phyloP scores from a whole-genome alignment of 192 early-diverging fungal genomes.

The Coemansia sp. region DNA sequence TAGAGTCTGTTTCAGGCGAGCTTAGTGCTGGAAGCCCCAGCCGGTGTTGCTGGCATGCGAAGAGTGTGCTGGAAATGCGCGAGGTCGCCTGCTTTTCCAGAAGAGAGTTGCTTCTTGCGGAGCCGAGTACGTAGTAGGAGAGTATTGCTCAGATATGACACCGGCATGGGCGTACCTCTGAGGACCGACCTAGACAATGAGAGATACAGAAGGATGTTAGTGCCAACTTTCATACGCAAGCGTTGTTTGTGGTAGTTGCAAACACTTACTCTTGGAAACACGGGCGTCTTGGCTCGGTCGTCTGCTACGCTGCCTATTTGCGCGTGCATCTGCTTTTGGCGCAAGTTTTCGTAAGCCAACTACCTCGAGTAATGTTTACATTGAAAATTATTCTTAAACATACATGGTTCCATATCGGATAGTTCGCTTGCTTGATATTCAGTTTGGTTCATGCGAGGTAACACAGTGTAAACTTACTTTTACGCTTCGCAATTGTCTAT shows the following conservation, averaged over 20 bases:
- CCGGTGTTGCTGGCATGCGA: constrained; percentile 9
- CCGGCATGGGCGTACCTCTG: constrained; percentile 1
- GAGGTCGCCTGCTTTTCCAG: constrained; percentile 5
- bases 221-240: not conserved
- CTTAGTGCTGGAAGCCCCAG: constrained; percentile 11
- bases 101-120: not conserved
- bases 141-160: not conserved
- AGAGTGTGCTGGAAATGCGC: constrained; percentile 2
- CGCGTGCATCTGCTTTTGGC: constrained; percentile 21
- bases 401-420: too few species aligned
- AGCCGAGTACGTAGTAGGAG: constrained; percentile 3
- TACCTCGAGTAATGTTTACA: constrained; percentile 1
- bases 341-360: constrained; percentile 44
- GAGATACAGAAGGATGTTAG: not conserved
- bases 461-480: constrained; percentile 33
- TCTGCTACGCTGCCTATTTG: constrained; percentile 8
- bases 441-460: not conserved
- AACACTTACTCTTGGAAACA: constrained; percentile 16
- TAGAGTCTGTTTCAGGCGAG: not conserved
- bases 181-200: not conserved
- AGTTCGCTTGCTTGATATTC: not conserved
- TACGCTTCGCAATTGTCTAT: constrained; percentile 57
- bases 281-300: constrained; percentile 3
- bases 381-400: not conserved
- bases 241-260: not conserved